Percentiles rank a stretch among this genome's conserved stretches.
Evolutionary conservation across 805 yeast species (phyloP).

Genomic region (Deakozyma indianensis): DNA sequence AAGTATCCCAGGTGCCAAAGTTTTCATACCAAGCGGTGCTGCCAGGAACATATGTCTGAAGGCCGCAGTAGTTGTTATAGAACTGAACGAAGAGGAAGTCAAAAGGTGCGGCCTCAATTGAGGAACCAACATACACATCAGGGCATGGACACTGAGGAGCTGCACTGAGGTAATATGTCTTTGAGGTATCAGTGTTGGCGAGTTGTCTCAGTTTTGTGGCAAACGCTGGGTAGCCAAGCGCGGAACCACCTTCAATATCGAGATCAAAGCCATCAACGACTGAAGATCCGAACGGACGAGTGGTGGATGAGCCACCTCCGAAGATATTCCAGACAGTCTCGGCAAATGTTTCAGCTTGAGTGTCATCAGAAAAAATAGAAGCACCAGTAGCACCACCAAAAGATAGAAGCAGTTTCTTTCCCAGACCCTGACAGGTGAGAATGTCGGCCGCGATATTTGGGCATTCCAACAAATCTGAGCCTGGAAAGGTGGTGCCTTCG

Average conservation of each 20-base stretch:
- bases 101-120: conserved; percentile 29
- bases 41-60: conserved; percentile 7
- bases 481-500: conserved; percentile 17
- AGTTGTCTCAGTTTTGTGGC: conserved; percentile 20
- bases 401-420: conserved; percentile 65
- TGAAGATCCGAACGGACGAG: conserved; percentile 52
- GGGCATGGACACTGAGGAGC: conserved; percentile 61
- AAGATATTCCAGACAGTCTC: conserved; percentile 36
- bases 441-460: conserved; percentile 46
- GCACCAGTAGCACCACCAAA: conserved; percentile 58
- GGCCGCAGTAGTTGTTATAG: conserved; percentile 42
- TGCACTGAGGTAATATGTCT: conserved; percentile 40
- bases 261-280: conserved; percentile 75
- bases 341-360: conserved; percentile 46
- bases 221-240: conserved; percentile 27
- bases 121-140: conserved; percentile 31
- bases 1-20: conserved; percentile 32
- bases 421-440: conserved; percentile 58
- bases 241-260: conserved; percentile 41
- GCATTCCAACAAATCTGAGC: conserved; percentile 32
- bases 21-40: conserved; percentile 14
- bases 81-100: conserved; percentile 55
- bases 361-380: conserved; percentile 37
- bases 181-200: conserved; percentile 16
- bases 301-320: conserved; percentile 31